phyloP scores from a whole-genome alignment of 495 filamentous ascomycete genomes.

The Aspergillus incahuasiensis region DNA sequence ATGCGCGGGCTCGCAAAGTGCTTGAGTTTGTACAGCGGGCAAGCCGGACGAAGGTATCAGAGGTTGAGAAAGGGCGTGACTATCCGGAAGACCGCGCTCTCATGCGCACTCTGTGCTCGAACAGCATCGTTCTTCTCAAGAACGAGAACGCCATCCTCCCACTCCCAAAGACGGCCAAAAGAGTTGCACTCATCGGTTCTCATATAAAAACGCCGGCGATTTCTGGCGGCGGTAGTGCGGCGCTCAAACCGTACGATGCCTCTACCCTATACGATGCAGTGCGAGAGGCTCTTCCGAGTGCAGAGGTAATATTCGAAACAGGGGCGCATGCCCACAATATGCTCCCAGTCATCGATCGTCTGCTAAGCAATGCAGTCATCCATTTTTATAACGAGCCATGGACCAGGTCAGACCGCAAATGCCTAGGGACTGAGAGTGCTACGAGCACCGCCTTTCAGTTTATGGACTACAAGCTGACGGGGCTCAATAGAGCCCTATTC shows the following conservation, averaged over 20 bases:
- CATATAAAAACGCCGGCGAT: slow-evolving; percentile 66
- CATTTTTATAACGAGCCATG: slow-evolving; percentile 49
- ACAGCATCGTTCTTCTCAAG: slow-evolving; percentile 70
- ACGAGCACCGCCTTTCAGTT: slow-evolving; percentile 50
- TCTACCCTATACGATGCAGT: slow-evolving; percentile 61
- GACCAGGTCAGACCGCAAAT: slow-evolving; percentile 29
- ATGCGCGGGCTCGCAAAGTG: slow-evolving; percentile 53
- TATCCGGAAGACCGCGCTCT: slow-evolving; percentile 56
- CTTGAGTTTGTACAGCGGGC: slow-evolving; percentile 46
- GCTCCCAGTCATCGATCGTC: slow-evolving; percentile 47
- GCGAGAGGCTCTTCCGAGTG: slow-evolving; percentile 47
- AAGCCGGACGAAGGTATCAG: slow-evolving; percentile 49
- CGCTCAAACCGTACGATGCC: slow-evolving; percentile 69
- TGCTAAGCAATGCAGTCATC: slow-evolving; percentile 48
- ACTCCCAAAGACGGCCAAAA: slow-evolving; percentile 49
- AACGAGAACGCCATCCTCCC: slow-evolving; percentile 61
- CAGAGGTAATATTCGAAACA: slow-evolving; percentile 49
- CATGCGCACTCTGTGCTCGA: slow-evolving; percentile 54
- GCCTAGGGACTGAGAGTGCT: slow-evolving; percentile 47
- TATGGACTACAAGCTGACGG: slow-evolving; percentile 53
- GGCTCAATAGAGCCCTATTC: slow-evolving; percentile 44
- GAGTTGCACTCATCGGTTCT: slow-evolving; percentile 71
- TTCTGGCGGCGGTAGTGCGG: slow-evolving; percentile 73
- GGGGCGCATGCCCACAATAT: slow-evolving; percentile 55
- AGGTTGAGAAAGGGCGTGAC: slow-evolving; percentile 48